Evolutionary conservation across 1,284 basidiomycete species (phyloP).

Genomic region (Ustilago trichophora): DNA sequence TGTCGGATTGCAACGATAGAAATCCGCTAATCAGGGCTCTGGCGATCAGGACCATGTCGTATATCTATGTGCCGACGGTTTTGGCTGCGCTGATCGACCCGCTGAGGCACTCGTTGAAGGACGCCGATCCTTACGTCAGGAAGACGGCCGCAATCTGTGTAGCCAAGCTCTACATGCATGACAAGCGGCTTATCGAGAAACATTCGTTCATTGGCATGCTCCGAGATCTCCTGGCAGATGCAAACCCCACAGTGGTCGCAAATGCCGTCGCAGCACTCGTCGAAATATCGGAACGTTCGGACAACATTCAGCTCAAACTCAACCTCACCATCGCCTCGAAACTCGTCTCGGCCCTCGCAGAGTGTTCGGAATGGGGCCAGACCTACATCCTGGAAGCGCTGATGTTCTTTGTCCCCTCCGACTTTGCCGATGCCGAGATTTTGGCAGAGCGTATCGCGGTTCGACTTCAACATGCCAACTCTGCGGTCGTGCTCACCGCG

Average conservation of each 20-base stretch:
- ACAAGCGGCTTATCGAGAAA: constrained; percentile 83
- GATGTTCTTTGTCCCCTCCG: constrained; percentile 89
- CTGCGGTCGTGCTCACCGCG: constrained; percentile 90
- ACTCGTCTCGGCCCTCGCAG: constrained; percentile 81
- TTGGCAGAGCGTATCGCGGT: constrained; percentile 92
- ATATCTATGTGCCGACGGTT: constrained; percentile 73
- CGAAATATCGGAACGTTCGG: constrained; percentile 87
- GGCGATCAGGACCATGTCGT: constrained; percentile 94
- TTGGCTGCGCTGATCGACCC: constrained; percentile 83
- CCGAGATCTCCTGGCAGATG: constrained; percentile 86
- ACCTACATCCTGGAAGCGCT: constrained; percentile 97
- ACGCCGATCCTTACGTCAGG: constrained; percentile 91
- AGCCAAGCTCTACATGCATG: constrained; percentile 86
- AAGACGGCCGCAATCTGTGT: constrained; percentile 93
- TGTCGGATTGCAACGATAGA: constrained; percentile 90
- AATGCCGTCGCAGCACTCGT: constrained; percentile 93
- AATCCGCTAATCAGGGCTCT: constrained; percentile 91
- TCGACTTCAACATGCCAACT: constrained; percentile 89
- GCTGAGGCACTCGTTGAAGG: constrained; percentile 84
- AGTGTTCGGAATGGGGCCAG: constrained; percentile 98
- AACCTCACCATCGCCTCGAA: constrained; percentile 84
- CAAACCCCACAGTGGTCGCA: constrained; percentile 91
- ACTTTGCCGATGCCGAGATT: constrained; percentile 86
- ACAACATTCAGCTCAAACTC: constrained; percentile 83
- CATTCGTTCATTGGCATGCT: constrained; percentile 84